phyloP scores from a whole-genome alignment of 148 eudicot species.

The Rhododendron ferrugineum region DNA sequence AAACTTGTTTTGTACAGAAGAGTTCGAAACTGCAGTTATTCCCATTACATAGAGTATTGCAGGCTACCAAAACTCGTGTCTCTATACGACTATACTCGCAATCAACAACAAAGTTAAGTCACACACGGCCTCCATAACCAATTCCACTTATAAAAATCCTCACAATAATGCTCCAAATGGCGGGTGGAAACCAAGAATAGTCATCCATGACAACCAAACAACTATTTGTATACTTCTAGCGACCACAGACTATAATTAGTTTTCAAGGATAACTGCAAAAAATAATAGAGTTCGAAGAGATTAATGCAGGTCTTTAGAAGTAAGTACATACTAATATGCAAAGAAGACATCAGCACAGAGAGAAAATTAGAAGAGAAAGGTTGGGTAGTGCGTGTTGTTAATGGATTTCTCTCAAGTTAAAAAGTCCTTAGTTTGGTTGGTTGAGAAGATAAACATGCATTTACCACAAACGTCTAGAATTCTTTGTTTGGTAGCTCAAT shows the following conservation, averaged over 20 bases:
- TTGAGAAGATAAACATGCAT: neutral
- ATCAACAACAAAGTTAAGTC: neutral
- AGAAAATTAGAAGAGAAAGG: neutral
- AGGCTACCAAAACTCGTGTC: neutral
- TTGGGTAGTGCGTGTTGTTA: neutral
- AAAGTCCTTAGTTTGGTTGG: neutral
- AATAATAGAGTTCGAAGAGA: neutral
- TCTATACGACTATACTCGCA: neutral
- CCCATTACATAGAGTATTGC: neutral
- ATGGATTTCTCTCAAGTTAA: neutral
- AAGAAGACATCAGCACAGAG: neutral
- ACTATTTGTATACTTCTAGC: neutral
- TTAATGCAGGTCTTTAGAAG: neutral
- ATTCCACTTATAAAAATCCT: neutral
- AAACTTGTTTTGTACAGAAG: neutral
- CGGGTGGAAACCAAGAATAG: neutral
- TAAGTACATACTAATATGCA: neutral
- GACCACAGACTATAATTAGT: neutral
- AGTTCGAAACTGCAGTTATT: neutral
- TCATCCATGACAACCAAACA: neutral
- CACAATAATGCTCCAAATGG: neutral
- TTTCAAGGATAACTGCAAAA: neutral
- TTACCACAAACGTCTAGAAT: neutral
- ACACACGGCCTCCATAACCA: neutral
- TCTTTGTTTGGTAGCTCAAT: neutral